A percentile compares a stretch with the other conserved stretches of the same genome.
phyloP scores from a whole-genome alignment of 176 grass and related monocot genomes.

The Oryza meridionalis region DNA sequence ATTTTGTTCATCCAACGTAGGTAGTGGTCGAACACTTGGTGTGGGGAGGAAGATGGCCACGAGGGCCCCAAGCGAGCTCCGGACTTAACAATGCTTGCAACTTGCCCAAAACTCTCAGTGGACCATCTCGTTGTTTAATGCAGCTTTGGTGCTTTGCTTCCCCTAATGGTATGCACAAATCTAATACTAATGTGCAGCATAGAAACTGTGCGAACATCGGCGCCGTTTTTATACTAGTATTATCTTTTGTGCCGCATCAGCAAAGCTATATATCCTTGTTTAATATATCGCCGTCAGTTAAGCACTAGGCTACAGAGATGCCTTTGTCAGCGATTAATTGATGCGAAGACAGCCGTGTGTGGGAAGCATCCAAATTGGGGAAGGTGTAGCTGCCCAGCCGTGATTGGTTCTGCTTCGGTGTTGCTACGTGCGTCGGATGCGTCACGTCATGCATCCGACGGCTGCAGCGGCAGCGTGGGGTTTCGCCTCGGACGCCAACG shows the following conservation, averaged over 20 bases:
- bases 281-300: background rate
- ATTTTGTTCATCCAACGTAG: conserved; percentile 62
- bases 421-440: conserved; percentile 6
- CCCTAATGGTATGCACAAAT: conserved; percentile 23
- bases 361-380: background rate
- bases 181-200: background rate
- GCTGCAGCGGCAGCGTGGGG: background rate
- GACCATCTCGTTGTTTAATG: conserved; percentile 1
- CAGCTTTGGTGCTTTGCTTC: conserved; percentile 1
- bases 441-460: conserved; percentile 13
- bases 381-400: background rate
- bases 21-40: conserved; percentile 32
- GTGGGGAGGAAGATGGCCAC: conserved; percentile 40
- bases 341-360: background rate
- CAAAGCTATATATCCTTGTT: background rate
- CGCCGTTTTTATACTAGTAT: background rate
- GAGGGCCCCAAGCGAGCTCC: background rate
- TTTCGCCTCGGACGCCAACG: background rate
- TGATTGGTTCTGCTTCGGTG: conserved; percentile 3
- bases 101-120: conserved; percentile 32
- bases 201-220: background rate
- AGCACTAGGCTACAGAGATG: background rate
- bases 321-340: background rate
- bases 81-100: conserved; percentile 20
- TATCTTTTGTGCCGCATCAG: background rate